Conservation (phyloP, 1,284 basidiomycete species). For the Takashimella tepidaria region DNA sequence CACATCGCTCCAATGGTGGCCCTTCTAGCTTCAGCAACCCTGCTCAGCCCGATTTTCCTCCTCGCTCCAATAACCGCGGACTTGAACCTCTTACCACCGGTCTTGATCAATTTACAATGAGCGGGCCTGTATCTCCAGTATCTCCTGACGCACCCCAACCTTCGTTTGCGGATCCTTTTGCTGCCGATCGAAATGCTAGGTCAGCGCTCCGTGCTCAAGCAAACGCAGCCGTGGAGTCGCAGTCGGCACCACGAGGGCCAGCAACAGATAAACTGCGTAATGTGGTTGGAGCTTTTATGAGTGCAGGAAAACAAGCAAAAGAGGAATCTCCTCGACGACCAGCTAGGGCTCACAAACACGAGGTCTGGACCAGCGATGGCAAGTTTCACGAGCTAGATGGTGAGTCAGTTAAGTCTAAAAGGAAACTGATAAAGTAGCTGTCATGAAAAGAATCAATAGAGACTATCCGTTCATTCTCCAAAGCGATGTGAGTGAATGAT, state of each 20-base stretch:
- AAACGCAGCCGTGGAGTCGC: background rate
- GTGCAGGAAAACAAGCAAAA: slow-evolving; percentile 19
- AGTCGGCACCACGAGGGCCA: background rate
- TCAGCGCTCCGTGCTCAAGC: background rate
- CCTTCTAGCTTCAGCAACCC: background rate
- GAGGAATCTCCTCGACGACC: slow-evolving; percentile 8
- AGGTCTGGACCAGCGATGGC: slow-evolving; percentile 25
- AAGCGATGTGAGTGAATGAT: slow-evolving; percentile 61
- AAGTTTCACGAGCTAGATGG: slow-evolving; percentile 47
- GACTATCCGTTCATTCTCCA: slow-evolving; percentile 87
- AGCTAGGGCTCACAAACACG: slow-evolving; percentile 25
- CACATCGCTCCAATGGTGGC: background rate
- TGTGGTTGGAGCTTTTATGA: slow-evolving; percentile 42
- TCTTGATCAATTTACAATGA: background rate
- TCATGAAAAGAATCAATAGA: slow-evolving; percentile 75
- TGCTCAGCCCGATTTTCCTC: background rate
- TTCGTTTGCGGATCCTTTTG: background rate
- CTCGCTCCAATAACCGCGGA: background rate
- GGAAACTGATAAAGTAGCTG: slow-evolving; percentile 52
- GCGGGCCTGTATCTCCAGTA: background rate
- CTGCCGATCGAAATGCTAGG: background rate
- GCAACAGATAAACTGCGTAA: slow-evolving; percentile 28
- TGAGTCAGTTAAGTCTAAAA: slow-evolving; percentile 9
- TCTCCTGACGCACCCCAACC: background rate
- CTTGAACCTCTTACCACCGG: background rate